Conservation (phyloP, 139 green algal genomes). For the Eudorina sp. region DNA sequence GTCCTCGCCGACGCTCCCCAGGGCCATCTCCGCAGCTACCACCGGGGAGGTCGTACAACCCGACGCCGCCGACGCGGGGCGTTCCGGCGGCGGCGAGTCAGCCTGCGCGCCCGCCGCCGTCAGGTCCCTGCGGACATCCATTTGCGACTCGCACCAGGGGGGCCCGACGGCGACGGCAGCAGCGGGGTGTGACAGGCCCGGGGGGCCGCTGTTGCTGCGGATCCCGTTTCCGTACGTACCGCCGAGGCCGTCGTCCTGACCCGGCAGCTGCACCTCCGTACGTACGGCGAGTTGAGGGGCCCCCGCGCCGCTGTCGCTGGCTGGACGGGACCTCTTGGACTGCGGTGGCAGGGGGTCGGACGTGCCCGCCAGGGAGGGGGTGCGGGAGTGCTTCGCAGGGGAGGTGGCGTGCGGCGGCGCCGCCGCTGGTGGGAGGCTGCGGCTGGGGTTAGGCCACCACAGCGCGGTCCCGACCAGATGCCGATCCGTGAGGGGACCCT, state of each 20-base stretch:
- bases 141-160: neutral
- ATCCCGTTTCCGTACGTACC: too few relatives aligned
- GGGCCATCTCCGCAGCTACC: too few relatives aligned
- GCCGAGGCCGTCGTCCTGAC: too few relatives aligned
- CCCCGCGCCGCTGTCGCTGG: slow-evolving; percentile 22
- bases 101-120: neutral
- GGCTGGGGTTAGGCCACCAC: too few relatives aligned
- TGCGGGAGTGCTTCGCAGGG: slow-evolving; percentile 26
- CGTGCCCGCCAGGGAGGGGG: neutral
- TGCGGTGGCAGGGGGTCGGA: neutral
- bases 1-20: too few relatives aligned
- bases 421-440: too few relatives aligned
- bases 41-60: neutral
- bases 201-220: neutral
- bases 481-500: too few relatives aligned
- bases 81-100: slow-evolving; percentile 1
- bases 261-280: too few relatives aligned
- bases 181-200: neutral
- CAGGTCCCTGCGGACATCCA: neutral
- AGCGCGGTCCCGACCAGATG: too few relatives aligned
- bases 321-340: slow-evolving; percentile 8
- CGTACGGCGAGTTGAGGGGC: too few relatives aligned
- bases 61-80: slow-evolving; percentile 27
- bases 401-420: neutral
- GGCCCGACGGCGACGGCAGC: too few relatives aligned